Evolutionary conservation across 2,329 filamentous ascomycete species (phyloP).

Genomic region (Pseudogymnoascus sp.): DNA sequence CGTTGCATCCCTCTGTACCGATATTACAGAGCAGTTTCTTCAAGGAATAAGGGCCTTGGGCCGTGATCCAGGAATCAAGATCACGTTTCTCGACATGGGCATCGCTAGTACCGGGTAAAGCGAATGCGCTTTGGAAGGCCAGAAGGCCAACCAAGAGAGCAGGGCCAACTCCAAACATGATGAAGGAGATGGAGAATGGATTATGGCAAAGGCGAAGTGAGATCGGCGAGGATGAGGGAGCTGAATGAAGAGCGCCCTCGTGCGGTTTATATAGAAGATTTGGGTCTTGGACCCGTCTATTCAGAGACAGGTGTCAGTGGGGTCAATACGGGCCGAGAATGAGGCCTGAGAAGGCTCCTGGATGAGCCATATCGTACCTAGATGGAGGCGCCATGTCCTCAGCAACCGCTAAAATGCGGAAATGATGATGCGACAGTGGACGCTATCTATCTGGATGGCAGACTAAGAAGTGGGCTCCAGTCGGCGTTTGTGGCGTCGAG

Average conservation of each 20-base stretch:
- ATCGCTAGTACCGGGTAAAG: conserved; percentile 34
- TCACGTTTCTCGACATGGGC: conserved; percentile 38
- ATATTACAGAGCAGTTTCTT: conserved; percentile 52
- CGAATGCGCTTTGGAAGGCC: conserved; percentile 45
- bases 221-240: conserved; percentile 18
- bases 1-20: conserved; percentile 45
- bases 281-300: background rate
- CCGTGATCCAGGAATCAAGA: conserved; percentile 47
- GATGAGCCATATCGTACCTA: background rate
- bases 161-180: conserved; percentile 46
- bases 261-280: background rate
- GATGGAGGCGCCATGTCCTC: background rate
- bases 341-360: background rate
- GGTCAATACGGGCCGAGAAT: conserved; percentile 3
- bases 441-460: background rate
- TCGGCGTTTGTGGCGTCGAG: background rate
- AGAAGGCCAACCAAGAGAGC: conserved; percentile 44
- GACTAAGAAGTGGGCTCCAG: background rate
- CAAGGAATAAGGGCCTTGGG: conserved; percentile 45
- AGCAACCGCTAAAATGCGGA: background rate
- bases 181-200: conserved; percentile 25
- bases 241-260: conserved; percentile 13
- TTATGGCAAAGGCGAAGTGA: conserved; percentile 12
- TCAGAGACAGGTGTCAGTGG: conserved; percentile 4
- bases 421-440: background rate